A percentile compares a stretch with the other conserved stretches of the same genome.
phyloP scores from a whole-genome alignment of 1,284 basidiomycete species.

The Ceratobasidium sp. region DNA sequence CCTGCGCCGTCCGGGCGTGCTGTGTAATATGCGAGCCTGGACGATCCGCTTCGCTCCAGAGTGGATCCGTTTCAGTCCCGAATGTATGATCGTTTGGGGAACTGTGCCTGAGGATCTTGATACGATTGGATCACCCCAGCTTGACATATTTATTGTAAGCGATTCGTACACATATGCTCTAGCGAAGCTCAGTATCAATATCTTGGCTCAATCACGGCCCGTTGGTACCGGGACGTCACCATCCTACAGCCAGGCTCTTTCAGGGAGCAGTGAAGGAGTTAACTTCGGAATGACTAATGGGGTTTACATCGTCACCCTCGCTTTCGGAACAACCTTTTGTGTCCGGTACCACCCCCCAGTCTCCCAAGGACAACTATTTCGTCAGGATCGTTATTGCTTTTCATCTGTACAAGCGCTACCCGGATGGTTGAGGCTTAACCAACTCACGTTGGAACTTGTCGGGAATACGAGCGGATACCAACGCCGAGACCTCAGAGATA shows the following conservation, averaged over 20 bases:
- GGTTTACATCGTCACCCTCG: conserved; percentile 8
- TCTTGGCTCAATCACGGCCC: background rate
- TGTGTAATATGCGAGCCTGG: background rate
- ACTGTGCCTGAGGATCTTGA: background rate
- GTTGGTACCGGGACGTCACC: background rate
- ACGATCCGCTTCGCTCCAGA: background rate
- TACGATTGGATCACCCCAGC: background rate
- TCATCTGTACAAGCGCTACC: conserved; percentile 4
- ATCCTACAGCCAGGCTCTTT: background rate
- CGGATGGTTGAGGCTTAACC: background rate
- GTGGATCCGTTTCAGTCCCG: conserved; percentile 20
- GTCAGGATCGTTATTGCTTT: background rate
- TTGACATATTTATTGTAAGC: background rate
- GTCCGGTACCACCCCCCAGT: conserved; percentile 5
- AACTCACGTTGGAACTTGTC: background rate
- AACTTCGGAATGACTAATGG: conserved; percentile 8
- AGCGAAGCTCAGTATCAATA: conserved; percentile 13
- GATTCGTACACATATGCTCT: background rate
- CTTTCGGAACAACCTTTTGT: background rate
- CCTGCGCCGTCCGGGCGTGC: background rate
- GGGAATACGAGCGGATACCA: conserved; percentile 9
- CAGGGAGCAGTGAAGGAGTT: background rate
- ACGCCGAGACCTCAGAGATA: conserved; percentile 17
- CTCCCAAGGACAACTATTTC: background rate
- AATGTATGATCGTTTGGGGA: conserved; percentile 15